Conservation (phyloP, 495 filamentous ascomycete genomes). For the Xylona heveae region DNA sequence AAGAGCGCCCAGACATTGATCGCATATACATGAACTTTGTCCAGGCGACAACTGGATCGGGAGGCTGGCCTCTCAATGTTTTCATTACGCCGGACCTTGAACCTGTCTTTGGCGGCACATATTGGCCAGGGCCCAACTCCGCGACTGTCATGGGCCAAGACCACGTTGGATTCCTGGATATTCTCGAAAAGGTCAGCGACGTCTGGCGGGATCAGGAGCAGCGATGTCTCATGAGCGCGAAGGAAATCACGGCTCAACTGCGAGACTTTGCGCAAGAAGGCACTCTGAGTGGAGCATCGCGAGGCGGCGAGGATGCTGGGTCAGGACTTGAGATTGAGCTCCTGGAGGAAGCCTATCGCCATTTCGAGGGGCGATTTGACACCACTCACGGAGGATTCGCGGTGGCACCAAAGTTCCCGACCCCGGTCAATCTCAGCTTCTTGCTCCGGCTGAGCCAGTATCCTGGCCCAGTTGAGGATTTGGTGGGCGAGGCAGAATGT, state of each 20-base stretch:
- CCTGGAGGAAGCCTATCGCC: constrained; percentile 69
- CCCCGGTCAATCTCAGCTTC: constrained; percentile 65
- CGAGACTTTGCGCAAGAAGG: constrained; percentile 77
- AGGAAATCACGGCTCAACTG: constrained; percentile 60
- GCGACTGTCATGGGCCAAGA: constrained; percentile 26
- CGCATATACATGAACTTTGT: constrained; percentile 98
- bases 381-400: constrained; percentile 60
- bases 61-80: constrained; percentile 92
- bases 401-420: constrained; percentile 70
- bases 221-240: constrained; percentile 58
- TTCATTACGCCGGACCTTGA: constrained; percentile 87
- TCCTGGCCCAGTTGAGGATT: constrained; percentile 48
- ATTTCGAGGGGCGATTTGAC: constrained; percentile 65
- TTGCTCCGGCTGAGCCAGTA: constrained; percentile 57
- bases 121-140: constrained; percentile 69
- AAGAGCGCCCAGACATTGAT: constrained; percentile 89
- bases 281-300: constrained; percentile 31
- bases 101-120: constrained; percentile 90
- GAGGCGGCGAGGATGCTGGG: constrained; percentile 27
- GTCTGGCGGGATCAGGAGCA: constrained; percentile 75
- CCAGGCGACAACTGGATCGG: constrained; percentile 77
- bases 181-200: constrained; percentile 57
- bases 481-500: constrained; percentile 70
- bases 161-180: constrained; percentile 51
- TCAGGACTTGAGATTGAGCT: constrained; percentile 72